Evolutionary conservation across 768 basidiomycete species (phyloP).

Genomic region (Cystofilobasidium macerans): DNA sequence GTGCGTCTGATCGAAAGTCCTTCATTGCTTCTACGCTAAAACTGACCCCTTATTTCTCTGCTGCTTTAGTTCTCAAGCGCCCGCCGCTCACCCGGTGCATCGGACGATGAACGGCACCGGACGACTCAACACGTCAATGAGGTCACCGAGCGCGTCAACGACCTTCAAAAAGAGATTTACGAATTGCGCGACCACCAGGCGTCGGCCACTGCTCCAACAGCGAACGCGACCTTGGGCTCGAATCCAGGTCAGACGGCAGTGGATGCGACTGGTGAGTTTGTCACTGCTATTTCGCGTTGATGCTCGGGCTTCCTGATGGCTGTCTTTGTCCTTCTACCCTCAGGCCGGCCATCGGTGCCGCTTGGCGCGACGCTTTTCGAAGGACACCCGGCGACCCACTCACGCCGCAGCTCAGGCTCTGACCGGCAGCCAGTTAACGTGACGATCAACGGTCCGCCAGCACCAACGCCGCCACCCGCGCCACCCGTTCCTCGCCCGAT

Average conservation of each 20-base stretch:
- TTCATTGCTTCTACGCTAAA: too few species aligned
- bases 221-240: neutral
- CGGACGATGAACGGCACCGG: neutral
- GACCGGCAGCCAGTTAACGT: neutral
- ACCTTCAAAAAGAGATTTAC: neutral
- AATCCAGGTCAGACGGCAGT: too few species aligned
- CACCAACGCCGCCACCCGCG: neutral
- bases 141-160: constrained; percentile 1
- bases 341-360: neutral
- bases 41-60: neutral
- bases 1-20: too few species aligned
- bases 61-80: too few species aligned
- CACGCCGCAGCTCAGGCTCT: neutral
- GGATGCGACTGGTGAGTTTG: too few species aligned
- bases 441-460: neutral
- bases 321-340: too few species aligned
- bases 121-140: neutral
- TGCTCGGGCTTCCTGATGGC: too few species aligned
- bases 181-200: neutral
- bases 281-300: too few species aligned
- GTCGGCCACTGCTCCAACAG: neutral
- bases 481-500: neutral
- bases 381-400: neutral
- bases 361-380: neutral
- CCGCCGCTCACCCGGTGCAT: neutral